A percentile compares a stretch with the other conserved stretches of the same genome.
These are phyloP conservation scores for Niveomyces coronatus DNA, from an alignment of 2,329 filamentous ascomycete genomes.

Conservation along the genomic window DNA sequence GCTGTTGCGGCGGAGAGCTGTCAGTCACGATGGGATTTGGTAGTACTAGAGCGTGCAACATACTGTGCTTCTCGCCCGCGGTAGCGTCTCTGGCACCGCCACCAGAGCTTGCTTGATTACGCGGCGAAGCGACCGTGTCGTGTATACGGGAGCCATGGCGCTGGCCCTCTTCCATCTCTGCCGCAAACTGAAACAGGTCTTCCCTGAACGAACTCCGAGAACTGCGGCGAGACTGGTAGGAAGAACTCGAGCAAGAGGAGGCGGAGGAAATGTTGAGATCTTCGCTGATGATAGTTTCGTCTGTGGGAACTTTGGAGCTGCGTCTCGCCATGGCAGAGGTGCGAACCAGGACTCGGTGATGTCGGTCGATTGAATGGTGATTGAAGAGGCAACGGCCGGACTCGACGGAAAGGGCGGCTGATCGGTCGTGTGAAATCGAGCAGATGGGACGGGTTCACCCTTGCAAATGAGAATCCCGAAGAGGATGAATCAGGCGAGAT, in stretches of 20 bases:
- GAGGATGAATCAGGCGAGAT: neutral
- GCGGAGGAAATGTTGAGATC: conserved; percentile 8
- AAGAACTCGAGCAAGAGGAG: conserved; percentile 10
- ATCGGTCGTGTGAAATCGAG: no score
- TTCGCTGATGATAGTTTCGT: conserved; percentile 12
- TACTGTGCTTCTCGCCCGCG: conserved; percentile 7
- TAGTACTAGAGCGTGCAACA: neutral
- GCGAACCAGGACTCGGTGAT: neutral
- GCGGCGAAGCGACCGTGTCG: neutral
- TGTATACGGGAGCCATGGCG: conserved; percentile 2
- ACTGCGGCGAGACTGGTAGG: conserved; percentile 19
- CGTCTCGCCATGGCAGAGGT: conserved; percentile 16
- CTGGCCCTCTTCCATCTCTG: conserved; percentile 17
- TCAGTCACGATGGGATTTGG: neutral
- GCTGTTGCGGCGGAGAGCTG: neutral
- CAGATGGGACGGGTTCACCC: no score
- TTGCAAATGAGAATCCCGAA: neutral
- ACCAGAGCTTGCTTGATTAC: conserved; percentile 1
- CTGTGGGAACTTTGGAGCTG: conserved; percentile 15
- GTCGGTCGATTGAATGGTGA: neutral
- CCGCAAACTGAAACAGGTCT: conserved; percentile 14
- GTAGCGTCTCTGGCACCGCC: neutral
- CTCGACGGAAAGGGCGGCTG: no score
- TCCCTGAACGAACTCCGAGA: conserved; percentile 21
- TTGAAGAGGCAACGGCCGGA: neutral